Percentiles rank a stretch among this genome's conserved stretches.
phyloP scores from a whole-genome alignment of 768 basidiomycete genomes.

The Podaxis carcinomalis region DNA sequence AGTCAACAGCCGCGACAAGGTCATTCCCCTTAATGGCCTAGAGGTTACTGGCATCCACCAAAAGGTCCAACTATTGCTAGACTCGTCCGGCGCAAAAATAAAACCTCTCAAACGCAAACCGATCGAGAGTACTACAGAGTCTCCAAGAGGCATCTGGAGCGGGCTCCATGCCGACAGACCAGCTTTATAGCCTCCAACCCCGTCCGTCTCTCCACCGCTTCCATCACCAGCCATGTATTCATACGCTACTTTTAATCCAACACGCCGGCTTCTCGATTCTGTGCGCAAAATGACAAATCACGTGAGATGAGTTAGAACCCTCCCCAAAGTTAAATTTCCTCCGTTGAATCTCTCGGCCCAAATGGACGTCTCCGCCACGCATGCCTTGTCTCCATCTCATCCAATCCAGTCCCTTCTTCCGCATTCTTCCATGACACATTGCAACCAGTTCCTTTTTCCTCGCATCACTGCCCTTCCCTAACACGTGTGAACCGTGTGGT shows the following conservation, averaged over 20 bases:
- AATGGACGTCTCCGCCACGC: constrained; percentile 12
- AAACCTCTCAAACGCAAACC: constrained; percentile 70
- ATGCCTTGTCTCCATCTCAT: constrained; percentile 17
- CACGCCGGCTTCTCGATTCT: background rate
- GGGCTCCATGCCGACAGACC: constrained; percentile 79
- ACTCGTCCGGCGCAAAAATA: constrained; percentile 85
- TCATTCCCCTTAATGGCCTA: constrained; percentile 73
- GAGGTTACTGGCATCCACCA: constrained; percentile 69
- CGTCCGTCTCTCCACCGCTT: background rate
- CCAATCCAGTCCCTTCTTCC: constrained; percentile 20
- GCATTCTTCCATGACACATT: constrained; percentile 25
- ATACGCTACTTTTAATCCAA: constrained; percentile 7
- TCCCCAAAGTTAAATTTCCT: constrained; percentile 16
- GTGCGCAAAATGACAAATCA: background rate
- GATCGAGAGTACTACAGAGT: constrained; percentile 76
- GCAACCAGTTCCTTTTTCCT: constrained; percentile 23
- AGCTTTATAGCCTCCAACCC: constrained; percentile 27
- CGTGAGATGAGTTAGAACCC: constrained; percentile 21
- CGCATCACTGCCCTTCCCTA: constrained; percentile 29
- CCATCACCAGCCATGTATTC: constrained; percentile 8
- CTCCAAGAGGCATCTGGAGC: constrained; percentile 87
- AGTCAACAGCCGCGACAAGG: constrained; percentile 90
- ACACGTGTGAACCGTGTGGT: constrained; percentile 47
- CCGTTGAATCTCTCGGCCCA: constrained; percentile 6
- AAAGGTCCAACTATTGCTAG: constrained; percentile 81